Base-by-base conservation (phyloP, 345 rosid genomes). In the Raphanus sativus region DNA sequence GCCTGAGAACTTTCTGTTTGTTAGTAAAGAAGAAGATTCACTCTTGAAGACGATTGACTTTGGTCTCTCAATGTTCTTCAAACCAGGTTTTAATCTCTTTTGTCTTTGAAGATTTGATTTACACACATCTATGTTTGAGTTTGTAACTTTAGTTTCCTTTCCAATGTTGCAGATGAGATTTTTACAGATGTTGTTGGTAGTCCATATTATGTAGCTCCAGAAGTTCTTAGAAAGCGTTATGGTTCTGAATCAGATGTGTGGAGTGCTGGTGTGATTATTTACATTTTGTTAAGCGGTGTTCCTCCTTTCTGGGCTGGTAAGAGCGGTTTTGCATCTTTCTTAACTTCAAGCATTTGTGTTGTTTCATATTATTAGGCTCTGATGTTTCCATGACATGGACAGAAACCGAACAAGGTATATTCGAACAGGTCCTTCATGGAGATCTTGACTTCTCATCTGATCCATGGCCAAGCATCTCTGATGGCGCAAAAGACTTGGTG, bases 231-330 rank as follows among this genome's bases (percentile, higher is more conserved):
- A 1, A 64, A 64, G 40, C 50, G 29, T 10, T 64, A 64, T 21
- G 68, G 68, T 16, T 26, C 68, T 8, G 68, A 64, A 36, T 42
- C 68, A 34, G 68, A 64, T 64, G 68, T 64, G 8, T 64, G 68
- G 68, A 64, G 52, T 36, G 68, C 68, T 64, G 68, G 68, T 8
- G 68, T 64, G 25, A 64, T 64, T 16, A 13, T 64, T 17, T 64
- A 64, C 11, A 64, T 64, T 15, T 36, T 64, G 11, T 10, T 64
- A 16, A 64, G 68, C 0, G 58, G 58, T 52, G 58, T 52, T 52
- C 58, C 58, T 52, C 58, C 58, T n/a, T 52, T 52, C 58, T 52
- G 58, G 58, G 58, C 58, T 52, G 58, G 58, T 64, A 17, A 15
- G 48, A 16, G 5, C 1, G 0, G 59, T 16, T 52, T 1, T 8